Base-by-base conservation (phyloP, 768 basidiomycete species). In the Vishniacozyma victoriae region DNA sequence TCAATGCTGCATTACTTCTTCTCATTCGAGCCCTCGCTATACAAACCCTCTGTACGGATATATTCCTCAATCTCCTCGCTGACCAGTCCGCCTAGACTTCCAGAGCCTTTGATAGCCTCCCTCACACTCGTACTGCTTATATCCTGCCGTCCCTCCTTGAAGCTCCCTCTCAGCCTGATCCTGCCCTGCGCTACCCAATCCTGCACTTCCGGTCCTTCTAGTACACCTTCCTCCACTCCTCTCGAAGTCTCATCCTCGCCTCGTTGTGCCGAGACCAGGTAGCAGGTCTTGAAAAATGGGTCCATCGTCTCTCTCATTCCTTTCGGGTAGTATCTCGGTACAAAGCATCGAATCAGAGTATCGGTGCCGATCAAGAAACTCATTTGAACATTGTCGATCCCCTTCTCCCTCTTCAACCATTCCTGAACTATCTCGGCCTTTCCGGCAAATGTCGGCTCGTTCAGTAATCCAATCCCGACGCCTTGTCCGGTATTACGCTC, bases 391-490 rank as follows among this genome's bases (percentile, higher is more conserved):
- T 9, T 50, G 18, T 42, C 25, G 24, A 48, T 31, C 14, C 41
- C 29, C 19, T 29, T 5, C 39, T 41, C 13, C 13, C n/a, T 43
- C 1, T 13, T 15, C 18, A 55, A 33, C 11, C 38, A 46, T 5
- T 35, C 15, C 15, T 43, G 26, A 23, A 93, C 72, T 35, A 75
- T 72, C 11, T 68, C 70, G 13, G 86, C 83, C 73, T 96, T 96
- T 15, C 82, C 80, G 20, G 86, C 85, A 69, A 96, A 95, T 0
- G 84, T 87, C 11, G 91, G 88, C 61, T 89, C 87, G 67, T 90
- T 80, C 51, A 88, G 80, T 56, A 91, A 78, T 6, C 80, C 92
- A 5, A 93, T 78, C 0, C 87, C 89, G 27, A 85, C 35, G 5
- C 42, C 41, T 5, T 44, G 48, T 29, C 35, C 23, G 19, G 22